Evolutionary conservation across 1,284 basidiomycete genomes (phyloP), one percentile per base, ranked within the genome.

Genomic region (Ganoderma multipileum): DNA sequence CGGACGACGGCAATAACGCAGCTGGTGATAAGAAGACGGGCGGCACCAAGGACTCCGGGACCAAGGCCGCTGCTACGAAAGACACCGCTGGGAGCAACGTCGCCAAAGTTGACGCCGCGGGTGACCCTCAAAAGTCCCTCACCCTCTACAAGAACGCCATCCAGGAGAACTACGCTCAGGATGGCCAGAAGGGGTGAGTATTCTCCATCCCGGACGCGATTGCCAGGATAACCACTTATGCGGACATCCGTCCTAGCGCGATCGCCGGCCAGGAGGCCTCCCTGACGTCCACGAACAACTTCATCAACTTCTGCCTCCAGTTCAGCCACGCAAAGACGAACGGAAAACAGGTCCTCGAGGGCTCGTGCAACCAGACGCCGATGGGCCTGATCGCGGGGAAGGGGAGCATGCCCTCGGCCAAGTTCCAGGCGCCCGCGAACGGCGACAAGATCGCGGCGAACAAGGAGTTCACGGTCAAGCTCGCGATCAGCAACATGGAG

Each of bases 281-380:
- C 18, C 73, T 83, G 28, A 88, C 87, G n/a, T 86, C 85, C 41
- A 77, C 75, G 39, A 88, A 89, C 81, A 88, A 88, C 82, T 88
- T 86, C 77, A 86, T 86, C 82, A 86, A 86, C 79, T 86, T 85
- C 75, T 81, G 82, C 77, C 55, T 75, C 28, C 76, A 76, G 14
- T 68, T 75, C 28, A 62, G 74, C 26, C 67, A 76, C 58, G 65
- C 82, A 41, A 75, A 84, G 64, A 86, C 83, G 7, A 82, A 84
- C 75, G 82, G 85, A 63, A 67, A 81, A 73, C 84, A 86, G 75
- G 75, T 85, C 78, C 64, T 71, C 72, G 82, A 82, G 26, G 90
- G 89, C 63, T 91, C 89, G 61, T 90, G 90, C 80, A 89, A 89
- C 78, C 86, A 87, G 23, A 69, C 71, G 7, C 80, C 80, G 12